Percentiles rank a stretch among this genome's conserved stretches.
Conservation (phyloP, 371 early-diverging fungal genomes). For the Mortierella sp. region DNA sequence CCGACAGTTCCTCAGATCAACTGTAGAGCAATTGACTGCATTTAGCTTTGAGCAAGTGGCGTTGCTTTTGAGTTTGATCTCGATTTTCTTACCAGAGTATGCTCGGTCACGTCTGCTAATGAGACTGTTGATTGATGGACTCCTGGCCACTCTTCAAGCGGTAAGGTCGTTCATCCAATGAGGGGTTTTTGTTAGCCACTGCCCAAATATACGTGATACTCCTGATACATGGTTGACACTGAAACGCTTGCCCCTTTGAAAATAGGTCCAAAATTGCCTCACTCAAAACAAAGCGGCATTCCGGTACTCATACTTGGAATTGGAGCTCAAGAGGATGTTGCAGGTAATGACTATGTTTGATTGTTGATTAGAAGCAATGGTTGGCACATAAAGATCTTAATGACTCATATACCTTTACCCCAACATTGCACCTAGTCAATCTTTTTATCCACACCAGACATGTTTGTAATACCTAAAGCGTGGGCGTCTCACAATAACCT, state of each 20-base stretch:
- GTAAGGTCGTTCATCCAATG: slow-evolving; percentile 49
- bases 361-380: background rate
- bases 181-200: too few relatives aligned
- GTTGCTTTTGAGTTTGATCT: slow-evolving; percentile 70
- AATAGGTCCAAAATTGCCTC: slow-evolving; percentile 50
- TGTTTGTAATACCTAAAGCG: slow-evolving; percentile 72
- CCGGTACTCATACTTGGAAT: slow-evolving; percentile 57
- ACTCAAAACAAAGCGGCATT: slow-evolving; percentile 33
- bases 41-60: slow-evolving; percentile 70
- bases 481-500: slow-evolving; percentile 46
- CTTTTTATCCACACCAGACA: slow-evolving; percentile 71
- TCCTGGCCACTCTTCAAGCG: slow-evolving; percentile 64
- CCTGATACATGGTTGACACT: background rate
- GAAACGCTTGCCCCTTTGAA: slow-evolving; percentile 9
- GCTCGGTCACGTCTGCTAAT: slow-evolving; percentile 73
- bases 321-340: slow-evolving; percentile 64
- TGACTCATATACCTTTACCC: background rate
- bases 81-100: slow-evolving; percentile 75
- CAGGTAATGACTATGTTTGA: slow-evolving; percentile 53
- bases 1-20: slow-evolving; percentile 70
- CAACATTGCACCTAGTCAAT: slow-evolving; percentile 54
- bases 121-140: slow-evolving; percentile 70
- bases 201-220: background rate
- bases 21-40: slow-evolving; percentile 64
- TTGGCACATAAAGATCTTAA: background rate